Percentiles rank a stretch among this genome's conserved stretches.
These are phyloP conservation scores for Amylostereum chailletii DNA, from an alignment of 1,284 basidiomycete species.

Conservation along the genomic window DNA sequence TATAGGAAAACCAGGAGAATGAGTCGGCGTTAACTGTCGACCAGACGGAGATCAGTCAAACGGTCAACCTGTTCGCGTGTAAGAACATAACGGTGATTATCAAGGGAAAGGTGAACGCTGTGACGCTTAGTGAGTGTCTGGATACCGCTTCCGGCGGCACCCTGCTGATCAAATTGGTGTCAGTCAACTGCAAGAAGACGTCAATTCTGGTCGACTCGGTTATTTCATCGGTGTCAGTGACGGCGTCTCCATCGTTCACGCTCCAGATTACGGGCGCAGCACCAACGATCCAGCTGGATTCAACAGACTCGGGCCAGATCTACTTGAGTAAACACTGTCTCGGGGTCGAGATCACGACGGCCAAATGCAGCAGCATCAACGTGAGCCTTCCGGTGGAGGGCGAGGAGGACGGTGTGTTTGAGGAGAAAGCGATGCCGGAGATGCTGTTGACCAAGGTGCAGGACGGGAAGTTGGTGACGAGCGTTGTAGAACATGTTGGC, in stretches of 20 bases:
- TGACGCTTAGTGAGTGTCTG: constrained; percentile 68
- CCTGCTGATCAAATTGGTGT: too few relatives aligned
- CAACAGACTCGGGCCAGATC: constrained; percentile 91
- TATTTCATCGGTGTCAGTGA: constrained; percentile 84
- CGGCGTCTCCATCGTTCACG: constrained; percentile 87
- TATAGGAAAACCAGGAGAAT: constrained; percentile 89
- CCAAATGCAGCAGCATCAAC: constrained; percentile 94
- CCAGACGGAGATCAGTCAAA: constrained; percentile 76
- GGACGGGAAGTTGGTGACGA: constrained; percentile 82
- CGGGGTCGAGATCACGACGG: constrained; percentile 82
- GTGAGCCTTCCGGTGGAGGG: constrained; percentile 82
- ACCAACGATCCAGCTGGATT: constrained; percentile 91
- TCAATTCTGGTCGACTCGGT: constrained; percentile 87
- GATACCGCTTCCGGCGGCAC: not conserved
- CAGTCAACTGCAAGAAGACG: constrained; percentile 88
- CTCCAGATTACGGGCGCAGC: constrained; percentile 87
- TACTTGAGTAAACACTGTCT: constrained; percentile 86
- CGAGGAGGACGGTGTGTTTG: constrained; percentile 88
- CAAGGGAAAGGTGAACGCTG: constrained; percentile 93
- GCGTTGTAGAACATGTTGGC: constrained; percentile 83
- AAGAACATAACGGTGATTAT: constrained; percentile 85
- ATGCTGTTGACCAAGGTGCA: constrained; percentile 86
- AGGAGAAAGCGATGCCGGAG: constrained; percentile 89
- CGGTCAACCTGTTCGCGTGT: constrained; percentile 87
- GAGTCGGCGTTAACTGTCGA: constrained; percentile 71